phyloP scores from a whole-genome alignment of 2,329 filamentous ascomycete genomes.

The Colletotrichum magnum region DNA sequence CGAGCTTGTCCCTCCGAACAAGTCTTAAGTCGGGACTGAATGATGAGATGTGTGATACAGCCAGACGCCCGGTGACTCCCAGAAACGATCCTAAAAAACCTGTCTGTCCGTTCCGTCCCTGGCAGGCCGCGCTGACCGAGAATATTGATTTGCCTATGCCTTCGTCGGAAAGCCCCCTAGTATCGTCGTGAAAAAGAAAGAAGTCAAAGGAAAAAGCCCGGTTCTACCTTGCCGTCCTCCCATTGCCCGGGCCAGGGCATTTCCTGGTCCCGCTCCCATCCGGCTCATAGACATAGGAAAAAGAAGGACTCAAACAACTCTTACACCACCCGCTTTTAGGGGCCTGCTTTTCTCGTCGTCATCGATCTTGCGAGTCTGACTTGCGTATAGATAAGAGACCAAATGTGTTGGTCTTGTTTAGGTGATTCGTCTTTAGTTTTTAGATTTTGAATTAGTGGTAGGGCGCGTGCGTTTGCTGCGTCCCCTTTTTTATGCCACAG shows the following conservation, averaged over 20 bases:
- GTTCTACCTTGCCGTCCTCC: constrained; percentile 2
- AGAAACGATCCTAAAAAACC: neutral
- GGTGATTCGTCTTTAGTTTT: too few relatives aligned
- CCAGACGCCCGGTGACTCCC: constrained; percentile 24
- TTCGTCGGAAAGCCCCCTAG: neutral
- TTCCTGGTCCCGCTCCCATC: neutral
- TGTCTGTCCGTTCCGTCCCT: neutral
- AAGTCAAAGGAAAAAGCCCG: neutral
- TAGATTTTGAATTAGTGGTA: neutral
- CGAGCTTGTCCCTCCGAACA: too few relatives aligned
- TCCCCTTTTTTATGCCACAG: constrained; percentile 23
- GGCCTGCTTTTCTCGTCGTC: constrained; percentile 18
- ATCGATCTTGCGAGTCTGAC: neutral
- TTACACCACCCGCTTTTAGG: constrained; percentile 29
- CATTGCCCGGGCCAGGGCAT: neutral
- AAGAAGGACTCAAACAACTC: constrained; percentile 29
- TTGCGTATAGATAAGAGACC: neutral
- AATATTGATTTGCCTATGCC: neutral
- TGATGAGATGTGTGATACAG: constrained; percentile 30
- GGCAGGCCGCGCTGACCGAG: constrained; percentile 1
- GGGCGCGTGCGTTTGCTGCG: neutral
- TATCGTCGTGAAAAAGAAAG: too few relatives aligned
- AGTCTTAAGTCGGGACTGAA: too few relatives aligned
- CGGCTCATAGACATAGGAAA: constrained; percentile 21
- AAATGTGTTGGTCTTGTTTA: constrained; percentile 4